Percentiles rank a stretch among this genome's conserved stretches.
Conservation (phyloP, 352 stramenopile species). For the Pythium sp. region DNA sequence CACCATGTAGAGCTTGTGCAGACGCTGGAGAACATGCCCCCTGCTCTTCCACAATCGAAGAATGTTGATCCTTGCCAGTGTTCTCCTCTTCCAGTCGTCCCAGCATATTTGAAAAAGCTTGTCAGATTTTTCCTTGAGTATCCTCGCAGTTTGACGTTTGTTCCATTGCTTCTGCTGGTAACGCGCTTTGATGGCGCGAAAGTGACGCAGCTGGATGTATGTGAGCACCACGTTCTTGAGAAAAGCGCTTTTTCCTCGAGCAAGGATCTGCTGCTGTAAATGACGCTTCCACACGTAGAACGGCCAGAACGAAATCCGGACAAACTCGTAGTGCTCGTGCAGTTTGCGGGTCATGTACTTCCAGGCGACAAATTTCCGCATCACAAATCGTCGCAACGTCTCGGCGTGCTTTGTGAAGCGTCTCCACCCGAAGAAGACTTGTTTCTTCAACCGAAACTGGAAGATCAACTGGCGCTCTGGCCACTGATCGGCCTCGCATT, state of each 20-base stretch:
- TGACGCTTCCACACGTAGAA: slow-evolving; percentile 82
- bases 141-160: slow-evolving; percentile 24
- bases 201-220: slow-evolving; percentile 59
- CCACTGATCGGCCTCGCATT: slow-evolving; percentile 42
- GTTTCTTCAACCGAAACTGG: slow-evolving; percentile 55
- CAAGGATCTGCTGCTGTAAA: slow-evolving; percentile 66
- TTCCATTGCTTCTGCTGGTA: slow-evolving; percentile 32
- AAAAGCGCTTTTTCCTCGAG: slow-evolving; percentile 54
- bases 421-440: slow-evolving; percentile 46
- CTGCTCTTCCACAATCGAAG: slow-evolving; percentile 42
- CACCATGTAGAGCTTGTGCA: slow-evolving; percentile 64
- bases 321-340: slow-evolving; percentile 53
- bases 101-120: slow-evolving; percentile 27
- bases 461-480: slow-evolving; percentile 62
- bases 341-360: slow-evolving; percentile 47
- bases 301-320: slow-evolving; percentile 68
- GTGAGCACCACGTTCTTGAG: slow-evolving; percentile 49
- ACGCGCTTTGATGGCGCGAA: slow-evolving; percentile 40
- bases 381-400: slow-evolving; percentile 32
- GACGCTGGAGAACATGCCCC: slow-evolving; percentile 51
- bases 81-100: slow-evolving; percentile 32
- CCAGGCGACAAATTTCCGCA: slow-evolving; percentile 69
- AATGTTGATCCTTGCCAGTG: slow-evolving; percentile 17
- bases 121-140: slow-evolving; percentile 24
- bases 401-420: slow-evolving; percentile 39